Evolutionary conservation across 78 protist species (phyloP), one percentile per base, ranked within the genome.

Genomic region (Andalucia godoyi): DNA sequence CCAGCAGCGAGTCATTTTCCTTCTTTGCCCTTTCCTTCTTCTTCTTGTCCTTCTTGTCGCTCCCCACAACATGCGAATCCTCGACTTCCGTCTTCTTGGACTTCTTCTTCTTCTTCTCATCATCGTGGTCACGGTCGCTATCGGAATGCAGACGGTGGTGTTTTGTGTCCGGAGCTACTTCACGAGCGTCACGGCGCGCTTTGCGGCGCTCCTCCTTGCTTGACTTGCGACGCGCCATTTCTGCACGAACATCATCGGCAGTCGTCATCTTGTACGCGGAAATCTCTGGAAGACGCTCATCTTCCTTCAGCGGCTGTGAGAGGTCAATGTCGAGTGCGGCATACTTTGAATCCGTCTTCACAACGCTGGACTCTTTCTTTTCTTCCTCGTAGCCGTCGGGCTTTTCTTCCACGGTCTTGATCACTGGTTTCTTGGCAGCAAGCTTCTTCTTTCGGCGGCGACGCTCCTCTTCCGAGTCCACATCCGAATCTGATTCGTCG

Each of bases 41-140:
- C 66, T 38, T 61, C 57, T 61, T 61, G 25, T 45, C 30, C 49
- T 61, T 61, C 55, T 50, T 50, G 55, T 10, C 55, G 30, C 25
- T 10, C 36, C 30, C 55, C 21, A 27, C 55, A 6, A 7, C 55
- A 12, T 50, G 36, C 30, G 7, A 15, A 6, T 50, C 12, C 55
- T 12, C 12, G 7, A 5, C 12, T 10, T 50, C 12, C 66, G 36
- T 61, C 66, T 61, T 61, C 57, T 7, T n/a, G 13, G 36, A 10
- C 17, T 61, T 61, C 18, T 38, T 45, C 66, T 61, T 61, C 12
- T 37, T 29, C 45, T 34, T n/a, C 42, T 25, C 66, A 13, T 12
- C 33, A 7, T 41, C 52, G 9, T 29, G 13, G 57, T 8, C 17
- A 49, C 7, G 8, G 52, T 61, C 49, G 49, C 53, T 38, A 6